phyloP scores from a whole-genome alignment of 257 asterid genomes.

The Nyctanthes arbortristis region DNA sequence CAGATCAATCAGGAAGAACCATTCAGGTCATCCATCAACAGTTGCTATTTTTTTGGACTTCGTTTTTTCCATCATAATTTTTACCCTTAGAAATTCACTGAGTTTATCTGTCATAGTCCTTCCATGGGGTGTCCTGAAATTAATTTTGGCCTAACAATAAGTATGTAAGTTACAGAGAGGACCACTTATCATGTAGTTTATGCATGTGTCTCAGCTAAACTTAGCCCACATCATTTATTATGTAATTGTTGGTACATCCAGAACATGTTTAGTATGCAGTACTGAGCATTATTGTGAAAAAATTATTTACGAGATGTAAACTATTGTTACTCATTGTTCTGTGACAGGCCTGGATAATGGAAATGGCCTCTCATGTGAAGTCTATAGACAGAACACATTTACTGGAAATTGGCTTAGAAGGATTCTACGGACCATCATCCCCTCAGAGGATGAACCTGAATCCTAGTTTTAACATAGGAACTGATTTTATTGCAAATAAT shows the following conservation, averaged over 20 bases:
- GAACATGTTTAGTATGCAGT: too few species aligned
- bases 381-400: conserved; percentile 79
- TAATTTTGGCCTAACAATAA: background rate
- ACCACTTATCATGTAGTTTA: conserved; percentile 6
- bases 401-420: conserved; percentile 86
- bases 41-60: too few species aligned
- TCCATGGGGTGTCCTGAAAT: background rate
- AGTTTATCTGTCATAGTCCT: background rate
- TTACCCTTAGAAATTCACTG: background rate
- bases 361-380: conserved; percentile 81
- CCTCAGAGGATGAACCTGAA: conserved; percentile 51
- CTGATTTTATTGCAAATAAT: conserved; percentile 81
- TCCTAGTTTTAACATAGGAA: conserved; percentile 61
- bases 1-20: conserved; percentile 82
- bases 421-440: conserved; percentile 77
- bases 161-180: background rate
- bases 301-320: too few species aligned
- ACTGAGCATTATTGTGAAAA: too few species aligned
- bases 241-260: background rate
- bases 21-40: conserved; percentile 65
- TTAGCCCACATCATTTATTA: background rate
- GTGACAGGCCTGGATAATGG: conserved; percentile 73
- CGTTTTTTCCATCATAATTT: background rate
- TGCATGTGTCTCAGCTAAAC: background rate
- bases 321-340: background rate